Evolutionary conservation across 2,329 filamentous ascomycete species (phyloP), one percentile per base, ranked within the genome.

Genomic region (Penicillium sp.): DNA sequence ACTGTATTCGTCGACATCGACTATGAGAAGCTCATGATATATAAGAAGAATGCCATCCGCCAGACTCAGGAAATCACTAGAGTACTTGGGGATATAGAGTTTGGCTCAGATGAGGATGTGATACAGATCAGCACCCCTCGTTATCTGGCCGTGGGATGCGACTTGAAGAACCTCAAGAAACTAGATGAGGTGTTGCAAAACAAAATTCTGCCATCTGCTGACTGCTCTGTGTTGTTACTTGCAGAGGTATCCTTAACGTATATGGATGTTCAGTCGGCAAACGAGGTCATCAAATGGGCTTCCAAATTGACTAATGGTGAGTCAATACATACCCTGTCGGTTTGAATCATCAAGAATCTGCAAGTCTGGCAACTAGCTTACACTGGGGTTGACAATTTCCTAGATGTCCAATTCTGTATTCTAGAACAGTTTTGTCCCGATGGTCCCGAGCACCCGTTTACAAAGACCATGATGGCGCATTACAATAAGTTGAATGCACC

Each of bases 161-260:
- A 96, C 72, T 76, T 97, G 35, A 83, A 87, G 31, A 81, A 93
- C 51, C 77, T 92, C 5, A 68, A 78, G 22, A 78, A 77, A 15
- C 77, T 97, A 9, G 78, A 87, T 54, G 68, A 76, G 6, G 78
- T 84, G 4, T 74, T 96, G 23, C 79, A 80, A 18, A 74, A 74
- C 11, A 79, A 88, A 43, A 69, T 90, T 2, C 77, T 87, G 37
- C 69, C 87, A 15, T 69, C 50, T 27, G 27, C 80, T 1, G 76
- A 83, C 7, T 85, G 83, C 55, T 79, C 82, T 2, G 82, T 96
- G 2, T 77, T 97, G 23, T 96, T 94, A 65, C 82, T 92, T 25
- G 92, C 92, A 1, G 93, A 97, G 73, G 92, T 96, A 14, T 95
- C 92, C 3, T 84, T 96, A 40, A 94, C 91, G 1, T 96, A 96